These are phyloP conservation scores for Asterella californica DNA, from an alignment of 225 moss, liverwort and hornwort species.

Conservation along the genomic window DNA sequence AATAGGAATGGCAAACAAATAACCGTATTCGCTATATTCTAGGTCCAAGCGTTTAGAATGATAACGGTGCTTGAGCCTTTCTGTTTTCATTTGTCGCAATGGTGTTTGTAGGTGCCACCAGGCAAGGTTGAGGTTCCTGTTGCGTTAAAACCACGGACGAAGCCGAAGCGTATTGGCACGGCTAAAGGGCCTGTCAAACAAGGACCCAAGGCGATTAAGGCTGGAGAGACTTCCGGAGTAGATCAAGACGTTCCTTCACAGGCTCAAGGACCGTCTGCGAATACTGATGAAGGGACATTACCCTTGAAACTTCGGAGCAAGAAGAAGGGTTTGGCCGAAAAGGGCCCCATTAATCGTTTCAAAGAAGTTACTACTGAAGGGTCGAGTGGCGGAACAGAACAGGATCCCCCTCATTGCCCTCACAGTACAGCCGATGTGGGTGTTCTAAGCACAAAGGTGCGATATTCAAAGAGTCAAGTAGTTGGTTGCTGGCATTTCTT, in stretches of 20 bases:
- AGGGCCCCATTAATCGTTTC: constrained; percentile 33
- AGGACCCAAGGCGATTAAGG: constrained; percentile 54
- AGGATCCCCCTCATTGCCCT: constrained; percentile 63
- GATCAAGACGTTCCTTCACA: constrained; percentile 44
- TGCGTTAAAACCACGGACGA: constrained; percentile 67
- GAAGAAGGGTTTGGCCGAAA: constrained; percentile 87
- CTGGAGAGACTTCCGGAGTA: constrained; percentile 49
- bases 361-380: constrained; percentile 23
- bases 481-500: background rate
- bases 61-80: background rate
- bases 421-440: constrained; percentile 82
- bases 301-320: constrained; percentile 84
- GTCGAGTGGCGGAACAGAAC: constrained; percentile 34
- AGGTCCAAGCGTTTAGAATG: background rate
- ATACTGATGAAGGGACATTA: constrained; percentile 65
- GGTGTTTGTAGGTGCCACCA: constrained; percentile 45
- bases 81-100: background rate
- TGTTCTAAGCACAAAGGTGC: constrained; percentile 73
- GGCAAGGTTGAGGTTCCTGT: constrained; percentile 56
- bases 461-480: background rate
- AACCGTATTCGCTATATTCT: background rate
- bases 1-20: background rate
- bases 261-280: constrained; percentile 47
- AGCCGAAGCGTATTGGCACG: constrained; percentile 57
- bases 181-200: constrained; percentile 59